Base-by-base conservation (phyloP, 1,284 basidiomycete species). In the Hemileia vastatrix region DNA sequence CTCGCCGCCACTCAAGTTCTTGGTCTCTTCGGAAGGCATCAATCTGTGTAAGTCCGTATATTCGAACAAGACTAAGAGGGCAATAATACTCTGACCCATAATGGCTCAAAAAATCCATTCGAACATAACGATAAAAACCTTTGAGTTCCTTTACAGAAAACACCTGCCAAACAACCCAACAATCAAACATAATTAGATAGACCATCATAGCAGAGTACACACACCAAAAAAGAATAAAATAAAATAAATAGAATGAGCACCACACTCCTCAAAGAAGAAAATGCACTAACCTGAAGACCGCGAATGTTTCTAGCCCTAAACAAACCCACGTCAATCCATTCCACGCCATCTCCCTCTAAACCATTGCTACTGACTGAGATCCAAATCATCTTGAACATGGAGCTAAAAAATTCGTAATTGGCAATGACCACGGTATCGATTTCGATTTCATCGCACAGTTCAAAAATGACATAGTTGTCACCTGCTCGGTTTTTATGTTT, bases 361-460 rank as follows among this genome's bases (percentile, higher is more conserved):
- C 70, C 70, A 36, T 65, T 63, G 56, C 65, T 65, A 40, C 67
- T 67, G 27, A 67, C 70, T 5, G 54, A 88, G 48, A 98, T 86
- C 2, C 82, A 82, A 67, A 98, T 88, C 57, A 92, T 87, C 76
- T 90, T 88, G 79, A 98, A 95, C 55, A 96, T 88, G 8, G 93
- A 91, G 69, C 88, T 92, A 79, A 97, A 99, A 79, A 97, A 97
- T 78, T 98, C 94, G 76, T 89, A 95, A 72, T 97, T 95, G 57
- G 92, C 93, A 4, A 99, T 79, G 73, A 97, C 92, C 54, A 98
- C 83, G 0, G 92, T 94, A 76, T 98, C 93, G 71, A 97, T 90
- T 52, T 88, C 81, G 68, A 98, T 92, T 75, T 97, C 94, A 69
- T 97, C 93, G 78, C 95, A 99, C 4, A 97, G 83, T 77, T 98